Base-by-base conservation (phyloP, 768 basidiomycete species). In the Tylopilus rubrobrunneus region DNA sequence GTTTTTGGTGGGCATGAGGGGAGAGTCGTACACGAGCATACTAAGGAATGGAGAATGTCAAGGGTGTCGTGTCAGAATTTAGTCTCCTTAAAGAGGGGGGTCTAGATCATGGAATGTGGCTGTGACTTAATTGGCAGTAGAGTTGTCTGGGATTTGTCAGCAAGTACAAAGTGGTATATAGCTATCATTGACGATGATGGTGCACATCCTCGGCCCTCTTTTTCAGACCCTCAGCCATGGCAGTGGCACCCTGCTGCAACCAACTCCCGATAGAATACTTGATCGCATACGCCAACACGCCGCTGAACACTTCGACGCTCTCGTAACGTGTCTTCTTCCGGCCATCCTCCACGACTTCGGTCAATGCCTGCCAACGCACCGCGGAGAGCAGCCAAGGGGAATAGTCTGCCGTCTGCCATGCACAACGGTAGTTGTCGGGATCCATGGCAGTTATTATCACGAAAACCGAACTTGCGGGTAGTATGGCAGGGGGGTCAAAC, bases 341-440 rank as follows among this genome's bases (percentile, higher is more conserved):
- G 36, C 77, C 81, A 1, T 72, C 74, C 39, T 74, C 78, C 9
- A 76, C 72, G 29, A 71, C 78, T 41, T 65, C 70, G 28, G 64
- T 66, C 49, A 89, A 64, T 52, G 72, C 73, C 67, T 89, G 87
- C 86, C 85, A 88, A 15, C 87, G 76, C 54, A 82, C 79, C 3
- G 79, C 69, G 28, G 57, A 53, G 28, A 88, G 58, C n/a, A 85
- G 55, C 76, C 79, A 83, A 1, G 55, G 37, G 1, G 82, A 79
- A 29, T 71, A 56, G 0, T 66, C 66, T 21, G 68, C 56, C 31
- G 73, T 73, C 33, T 67, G 60, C 87, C 87, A 89, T 19, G 83
- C 77, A 31, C 80, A 76, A 31, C 80, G 79, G 63, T 77, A 76
- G 47, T 78, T 76, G 28, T 77, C 78, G 29, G 73, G 64, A 59